Evolutionary conservation across 768 basidiomycete genomes (phyloP).

Genomic region (Pisolithus orientalis): DNA sequence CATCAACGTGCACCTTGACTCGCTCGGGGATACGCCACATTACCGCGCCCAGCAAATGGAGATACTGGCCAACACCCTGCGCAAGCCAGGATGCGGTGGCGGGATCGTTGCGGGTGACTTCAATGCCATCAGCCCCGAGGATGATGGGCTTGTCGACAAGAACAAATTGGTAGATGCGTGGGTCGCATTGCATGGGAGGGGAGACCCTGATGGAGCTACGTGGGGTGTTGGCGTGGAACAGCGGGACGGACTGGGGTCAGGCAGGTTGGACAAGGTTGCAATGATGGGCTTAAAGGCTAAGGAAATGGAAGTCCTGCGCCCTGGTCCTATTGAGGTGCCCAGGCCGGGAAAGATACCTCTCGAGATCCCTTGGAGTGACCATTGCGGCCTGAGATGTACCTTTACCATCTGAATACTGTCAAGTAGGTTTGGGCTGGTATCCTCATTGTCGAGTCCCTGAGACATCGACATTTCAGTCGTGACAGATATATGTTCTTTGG

Average conservation of each 20-base stretch:
- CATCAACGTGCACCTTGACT: constrained; percentile 35
- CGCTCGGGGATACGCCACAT: constrained; percentile 15
- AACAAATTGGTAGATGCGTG: constrained; percentile 38
- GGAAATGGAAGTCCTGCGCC: constrained; percentile 17
- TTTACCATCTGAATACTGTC: constrained; percentile 5
- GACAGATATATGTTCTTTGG: too few species aligned
- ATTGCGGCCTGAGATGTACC: too few species aligned
- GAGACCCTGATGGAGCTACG: constrained; percentile 29
- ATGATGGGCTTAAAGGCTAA: constrained; percentile 26
- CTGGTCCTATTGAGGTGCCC: constrained; percentile 27
- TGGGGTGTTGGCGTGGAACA: constrained; percentile 31
- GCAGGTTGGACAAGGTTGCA: constrained; percentile 37
- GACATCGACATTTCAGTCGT: too few species aligned
- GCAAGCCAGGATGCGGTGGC: constrained; percentile 34
- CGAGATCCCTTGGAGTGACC: constrained; percentile 22
- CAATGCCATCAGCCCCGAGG: constrained; percentile 35
- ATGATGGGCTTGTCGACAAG: constrained; percentile 31
- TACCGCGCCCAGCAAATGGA: constrained; percentile 28
- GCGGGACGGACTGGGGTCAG: constrained; percentile 20
- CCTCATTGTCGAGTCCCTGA: too few species aligned
- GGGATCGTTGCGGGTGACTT: constrained; percentile 45
- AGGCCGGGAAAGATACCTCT: constrained; percentile 3
- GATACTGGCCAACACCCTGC: constrained; percentile 30
- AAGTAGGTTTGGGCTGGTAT: background rate
- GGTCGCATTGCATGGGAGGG: constrained; percentile 30